phyloP scores from a whole-genome alignment of 306 rosid species.

The Rosa rugosa region DNA sequence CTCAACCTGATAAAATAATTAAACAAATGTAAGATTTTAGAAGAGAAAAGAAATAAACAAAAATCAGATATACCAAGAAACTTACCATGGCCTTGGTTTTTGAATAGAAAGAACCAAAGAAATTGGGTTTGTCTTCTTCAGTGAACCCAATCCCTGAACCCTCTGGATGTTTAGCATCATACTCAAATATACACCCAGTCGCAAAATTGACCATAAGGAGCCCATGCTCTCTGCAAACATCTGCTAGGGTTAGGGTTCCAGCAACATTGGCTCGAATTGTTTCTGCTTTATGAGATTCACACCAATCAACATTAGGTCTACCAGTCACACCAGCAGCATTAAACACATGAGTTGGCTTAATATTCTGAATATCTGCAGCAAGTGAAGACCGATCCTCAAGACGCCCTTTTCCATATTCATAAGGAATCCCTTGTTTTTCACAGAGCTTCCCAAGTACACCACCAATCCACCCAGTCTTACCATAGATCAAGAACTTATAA shows the following conservation, averaged over 20 bases:
- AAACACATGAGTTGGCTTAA: slow-evolving; percentile 79
- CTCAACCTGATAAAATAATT: slow-evolving; percentile 58
- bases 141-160: slow-evolving; percentile 83
- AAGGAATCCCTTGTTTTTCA: slow-evolving; percentile 75
- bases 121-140: slow-evolving; percentile 87
- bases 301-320: slow-evolving; percentile 91
- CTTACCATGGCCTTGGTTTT: slow-evolving; percentile 92
- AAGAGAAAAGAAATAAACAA: neutral
- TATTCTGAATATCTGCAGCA: slow-evolving; percentile 60
- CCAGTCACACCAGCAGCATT: slow-evolving; percentile 92
- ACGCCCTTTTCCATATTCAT: slow-evolving; percentile 83
- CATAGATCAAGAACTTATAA: slow-evolving; percentile 73
- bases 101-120: slow-evolving; percentile 80
- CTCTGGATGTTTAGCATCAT: slow-evolving; percentile 75
- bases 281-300: slow-evolving; percentile 75
- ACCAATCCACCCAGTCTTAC: slow-evolving; percentile 89
- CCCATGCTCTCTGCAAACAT: slow-evolving; percentile 79
- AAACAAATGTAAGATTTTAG: neutral
- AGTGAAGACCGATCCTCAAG: slow-evolving; percentile 75
- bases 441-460: slow-evolving; percentile 78
- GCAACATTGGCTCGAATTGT: slow-evolving; percentile 74
- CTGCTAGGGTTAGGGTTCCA: slow-evolving; percentile 87
- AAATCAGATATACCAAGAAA: slow-evolving; percentile 4
- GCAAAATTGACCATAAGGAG: slow-evolving; percentile 78
- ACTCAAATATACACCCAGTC: slow-evolving; percentile 89